phyloP scores from a whole-genome alignment of 2,329 filamentous ascomycete genomes.

The Fusarium succisae region DNA sequence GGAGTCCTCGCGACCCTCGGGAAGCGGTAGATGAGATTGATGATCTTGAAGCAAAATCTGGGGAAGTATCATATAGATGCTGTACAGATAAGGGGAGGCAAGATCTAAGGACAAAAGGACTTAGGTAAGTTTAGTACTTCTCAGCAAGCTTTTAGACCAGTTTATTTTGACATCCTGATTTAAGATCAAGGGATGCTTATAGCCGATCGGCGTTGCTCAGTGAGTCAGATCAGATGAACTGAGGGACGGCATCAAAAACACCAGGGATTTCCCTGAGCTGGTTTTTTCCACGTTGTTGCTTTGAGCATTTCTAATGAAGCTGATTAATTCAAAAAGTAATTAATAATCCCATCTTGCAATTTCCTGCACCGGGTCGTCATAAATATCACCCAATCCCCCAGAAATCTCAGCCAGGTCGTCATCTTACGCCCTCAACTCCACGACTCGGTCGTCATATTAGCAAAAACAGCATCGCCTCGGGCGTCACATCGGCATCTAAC shows the following conservation, averaged over 20 bases:
- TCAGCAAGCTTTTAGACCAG: too few relatives aligned
- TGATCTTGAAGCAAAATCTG: neutral
- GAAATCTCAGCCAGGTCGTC: slow-evolving; percentile 9
- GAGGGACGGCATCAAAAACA: neutral
- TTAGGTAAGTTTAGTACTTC: too few relatives aligned
- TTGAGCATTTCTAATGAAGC: neutral
- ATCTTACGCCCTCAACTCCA: slow-evolving; percentile 25
- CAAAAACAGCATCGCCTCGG: slow-evolving; percentile 2
- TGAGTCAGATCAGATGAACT: neutral
- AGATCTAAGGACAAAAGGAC: neutral
- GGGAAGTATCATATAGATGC: neutral
- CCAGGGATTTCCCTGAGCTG: neutral
- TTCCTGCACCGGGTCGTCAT: slow-evolving; percentile 5
- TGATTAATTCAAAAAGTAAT: neutral
- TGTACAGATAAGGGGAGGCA: neutral
- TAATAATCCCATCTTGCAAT: neutral
- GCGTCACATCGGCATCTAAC: slow-evolving; percentile 7
- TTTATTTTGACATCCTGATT: neutral
- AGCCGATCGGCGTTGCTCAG: neutral
- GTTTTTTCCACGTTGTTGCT: neutral
- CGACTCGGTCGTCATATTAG: slow-evolving; percentile 10
- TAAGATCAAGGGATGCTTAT: neutral
- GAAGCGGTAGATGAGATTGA: neutral
- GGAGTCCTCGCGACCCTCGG: neutral
- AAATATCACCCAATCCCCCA: neutral